phyloP scores from a whole-genome alignment of 345 rosid genomes.

The Eucalyptus tenuipes region DNA sequence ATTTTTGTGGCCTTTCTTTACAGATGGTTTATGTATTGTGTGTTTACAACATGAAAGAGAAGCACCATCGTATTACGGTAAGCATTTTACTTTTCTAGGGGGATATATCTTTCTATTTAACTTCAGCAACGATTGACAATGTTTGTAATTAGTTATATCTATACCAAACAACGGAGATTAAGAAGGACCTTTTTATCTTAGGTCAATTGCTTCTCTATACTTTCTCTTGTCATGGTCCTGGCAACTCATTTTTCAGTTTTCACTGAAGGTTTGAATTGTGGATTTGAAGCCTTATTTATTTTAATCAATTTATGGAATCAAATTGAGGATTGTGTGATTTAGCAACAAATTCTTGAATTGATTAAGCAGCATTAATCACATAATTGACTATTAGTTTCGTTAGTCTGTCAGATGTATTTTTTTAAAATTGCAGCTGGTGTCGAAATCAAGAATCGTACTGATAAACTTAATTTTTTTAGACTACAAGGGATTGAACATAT shows the following conservation, averaged over 20 bases:
- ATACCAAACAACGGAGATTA: neutral
- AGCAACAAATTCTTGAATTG: neutral
- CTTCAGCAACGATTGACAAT: neutral
- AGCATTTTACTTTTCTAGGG: neutral
- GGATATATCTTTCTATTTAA: neutral
- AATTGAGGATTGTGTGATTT: neutral
- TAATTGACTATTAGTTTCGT: neutral
- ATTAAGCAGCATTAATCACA: neutral
- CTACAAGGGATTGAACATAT: neutral
- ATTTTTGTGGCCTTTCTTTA: neutral
- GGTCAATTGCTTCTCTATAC: neutral
- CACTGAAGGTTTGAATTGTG: neutral
- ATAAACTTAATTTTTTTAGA: neutral
- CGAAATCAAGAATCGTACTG: neutral
- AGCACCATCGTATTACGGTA: conserved; percentile 77
- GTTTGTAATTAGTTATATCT: neutral
- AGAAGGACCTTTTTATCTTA: neutral
- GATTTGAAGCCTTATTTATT: neutral
- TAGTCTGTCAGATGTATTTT: neutral
- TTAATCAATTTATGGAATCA: neutral
- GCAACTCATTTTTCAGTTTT: neutral
- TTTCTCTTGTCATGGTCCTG: neutral
- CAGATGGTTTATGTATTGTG: conserved; percentile 98
- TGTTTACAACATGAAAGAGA: conserved; percentile 91
- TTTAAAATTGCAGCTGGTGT: neutral